These are phyloP conservation scores for Exophiala sp. DNA, from an alignment of 2,329 filamentous ascomycete species.

Conservation along the genomic window DNA sequence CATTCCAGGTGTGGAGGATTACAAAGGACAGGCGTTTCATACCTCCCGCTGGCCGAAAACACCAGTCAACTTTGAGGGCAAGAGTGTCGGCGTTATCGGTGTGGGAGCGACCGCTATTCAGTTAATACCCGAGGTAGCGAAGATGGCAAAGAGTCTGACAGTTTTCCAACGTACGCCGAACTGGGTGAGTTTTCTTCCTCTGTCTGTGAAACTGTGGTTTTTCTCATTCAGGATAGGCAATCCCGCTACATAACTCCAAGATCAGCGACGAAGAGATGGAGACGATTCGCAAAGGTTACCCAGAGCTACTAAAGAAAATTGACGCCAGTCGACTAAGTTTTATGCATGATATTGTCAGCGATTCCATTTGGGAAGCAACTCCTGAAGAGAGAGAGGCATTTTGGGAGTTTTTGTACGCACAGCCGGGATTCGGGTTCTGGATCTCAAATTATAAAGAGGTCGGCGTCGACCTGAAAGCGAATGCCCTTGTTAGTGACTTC, in stretches of 20 bases:
- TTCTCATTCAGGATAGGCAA: no score
- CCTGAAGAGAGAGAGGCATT: conserved; percentile 32
- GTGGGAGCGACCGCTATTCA: conserved; percentile 42
- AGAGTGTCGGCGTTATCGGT: conserved; percentile 36
- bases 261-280: conserved; percentile 51
- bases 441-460: conserved; percentile 51
- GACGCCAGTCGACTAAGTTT: conserved; percentile 56
- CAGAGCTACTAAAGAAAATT: conserved; percentile 27
- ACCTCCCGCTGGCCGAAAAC: conserved; percentile 45
- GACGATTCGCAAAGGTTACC: not conserved
- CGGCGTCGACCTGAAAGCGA: conserved; percentile 45
- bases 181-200: conserved; percentile 27
- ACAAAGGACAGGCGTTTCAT: conserved; percentile 43
- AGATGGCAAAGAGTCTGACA: conserved; percentile 31
- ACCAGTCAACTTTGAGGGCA: conserved; percentile 38
- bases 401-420: conserved; percentile 48
- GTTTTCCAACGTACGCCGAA: conserved; percentile 35
- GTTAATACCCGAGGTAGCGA: conserved; percentile 34
- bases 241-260: conserved; percentile 53
- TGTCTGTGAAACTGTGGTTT: no score
- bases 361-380: no score
- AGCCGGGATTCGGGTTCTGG: conserved; percentile 55
- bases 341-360: conserved; percentile 37
- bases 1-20: conserved; percentile 31
- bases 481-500: conserved; percentile 52